phyloP scores from a whole-genome alignment of 306 rosid species.

The Trifolium fragiferum region DNA sequence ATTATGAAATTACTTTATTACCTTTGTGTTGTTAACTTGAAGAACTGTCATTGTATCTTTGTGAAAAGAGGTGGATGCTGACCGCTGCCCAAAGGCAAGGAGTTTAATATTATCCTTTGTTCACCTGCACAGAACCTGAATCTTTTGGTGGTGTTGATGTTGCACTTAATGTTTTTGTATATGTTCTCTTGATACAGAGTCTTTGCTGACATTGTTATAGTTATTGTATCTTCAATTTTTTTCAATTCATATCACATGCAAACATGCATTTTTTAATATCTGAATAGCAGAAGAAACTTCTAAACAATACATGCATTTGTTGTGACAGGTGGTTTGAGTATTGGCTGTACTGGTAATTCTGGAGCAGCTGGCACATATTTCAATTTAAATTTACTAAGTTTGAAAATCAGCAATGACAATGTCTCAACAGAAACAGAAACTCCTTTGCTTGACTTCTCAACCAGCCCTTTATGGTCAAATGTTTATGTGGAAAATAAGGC shows the following conservation, averaged over 20 bases:
- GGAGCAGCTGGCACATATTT: conserved; percentile 99
- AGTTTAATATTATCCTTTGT: conserved; percentile 6
- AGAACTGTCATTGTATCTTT: not conserved
- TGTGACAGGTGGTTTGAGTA: conserved; percentile 86
- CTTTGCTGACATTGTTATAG: conserved; percentile 33
- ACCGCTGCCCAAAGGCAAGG: not conserved
- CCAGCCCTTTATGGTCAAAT: conserved; percentile 88
- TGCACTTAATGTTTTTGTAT: conserved; percentile 28
- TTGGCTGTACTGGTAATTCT: conserved; percentile 90
- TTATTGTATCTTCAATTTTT: conserved; percentile 18
- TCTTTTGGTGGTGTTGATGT: conserved; percentile 24
- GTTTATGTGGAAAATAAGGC: conserved; percentile 97
- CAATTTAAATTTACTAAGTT: conserved; percentile 86
- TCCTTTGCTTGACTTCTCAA: conserved; percentile 96
- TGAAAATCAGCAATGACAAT: conserved; percentile 92
- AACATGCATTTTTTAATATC: not conserved
- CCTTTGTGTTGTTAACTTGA: conserved; percentile 10
- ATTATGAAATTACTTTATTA: not conserved
- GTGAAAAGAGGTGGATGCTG: not conserved
- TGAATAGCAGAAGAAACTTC: conserved; percentile 37
- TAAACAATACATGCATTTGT: conserved; percentile 37
- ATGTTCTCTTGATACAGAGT: conserved; percentile 18
- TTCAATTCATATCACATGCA: conserved; percentile 26
- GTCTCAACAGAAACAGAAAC: conserved; percentile 96
- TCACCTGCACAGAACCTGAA: not conserved